phyloP scores from a whole-genome alignment of 2,329 filamentous ascomycete species.

The Pseudopithomyces chartarum region DNA sequence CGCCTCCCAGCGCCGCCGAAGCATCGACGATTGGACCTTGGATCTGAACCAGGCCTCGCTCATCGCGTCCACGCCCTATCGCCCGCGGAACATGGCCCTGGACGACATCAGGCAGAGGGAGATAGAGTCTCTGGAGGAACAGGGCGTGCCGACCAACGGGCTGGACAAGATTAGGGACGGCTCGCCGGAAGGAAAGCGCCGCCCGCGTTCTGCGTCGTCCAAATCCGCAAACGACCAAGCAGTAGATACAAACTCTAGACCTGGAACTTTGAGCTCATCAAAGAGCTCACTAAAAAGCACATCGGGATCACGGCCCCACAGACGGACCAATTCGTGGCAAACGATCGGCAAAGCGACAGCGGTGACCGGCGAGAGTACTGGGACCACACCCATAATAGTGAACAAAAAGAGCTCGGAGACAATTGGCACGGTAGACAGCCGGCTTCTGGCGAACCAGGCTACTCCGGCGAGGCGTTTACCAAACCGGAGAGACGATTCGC shows the following conservation, averaged over 20 bases:
- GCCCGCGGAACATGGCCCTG: slow-evolving; percentile 47
- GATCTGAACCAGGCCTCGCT: slow-evolving; percentile 54
- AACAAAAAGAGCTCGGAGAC: slow-evolving; percentile 42
- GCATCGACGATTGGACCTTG: slow-evolving; percentile 43
- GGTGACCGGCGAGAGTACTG: slow-evolving; percentile 28
- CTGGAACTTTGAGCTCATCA: no score
- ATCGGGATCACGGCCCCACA: slow-evolving; percentile 22
- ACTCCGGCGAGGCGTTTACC: slow-evolving; percentile 29
- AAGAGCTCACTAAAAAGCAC: slow-evolving; percentile 8
- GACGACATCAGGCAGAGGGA: slow-evolving; percentile 52
- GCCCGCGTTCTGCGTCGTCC: slow-evolving; percentile 19
- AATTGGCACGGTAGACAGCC: slow-evolving; percentile 34
- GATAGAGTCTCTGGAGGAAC: slow-evolving; percentile 45
- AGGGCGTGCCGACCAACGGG: slow-evolving; percentile 36
- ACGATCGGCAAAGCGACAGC: slow-evolving; percentile 34
- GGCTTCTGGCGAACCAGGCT: slow-evolving; percentile 26
- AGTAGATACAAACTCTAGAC: slow-evolving; percentile 9
- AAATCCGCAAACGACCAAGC: slow-evolving; percentile 14
- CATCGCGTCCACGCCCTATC: slow-evolving; percentile 54
- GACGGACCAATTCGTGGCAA: slow-evolving; percentile 36
- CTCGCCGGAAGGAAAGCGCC: slow-evolving; percentile 33
- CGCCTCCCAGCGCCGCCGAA: slow-evolving; percentile 21
- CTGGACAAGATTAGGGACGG: slow-evolving; percentile 35
- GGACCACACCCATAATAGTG: slow-evolving; percentile 40
- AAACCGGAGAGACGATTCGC: slow-evolving; percentile 50